phyloP scores from a whole-genome alignment of 805 yeast species.

The Clavispora fructus region DNA sequence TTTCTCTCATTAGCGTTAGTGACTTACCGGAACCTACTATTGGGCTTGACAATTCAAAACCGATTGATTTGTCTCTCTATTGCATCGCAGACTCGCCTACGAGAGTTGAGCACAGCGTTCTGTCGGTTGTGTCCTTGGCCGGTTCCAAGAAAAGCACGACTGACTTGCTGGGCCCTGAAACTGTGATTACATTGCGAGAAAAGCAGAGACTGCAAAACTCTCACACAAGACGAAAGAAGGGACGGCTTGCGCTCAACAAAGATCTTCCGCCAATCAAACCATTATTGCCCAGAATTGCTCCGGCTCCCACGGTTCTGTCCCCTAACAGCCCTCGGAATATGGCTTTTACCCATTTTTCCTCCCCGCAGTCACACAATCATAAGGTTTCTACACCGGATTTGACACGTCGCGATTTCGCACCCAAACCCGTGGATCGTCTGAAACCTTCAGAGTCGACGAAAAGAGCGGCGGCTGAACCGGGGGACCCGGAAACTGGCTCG shows the following conservation, averaged over 20 bases:
- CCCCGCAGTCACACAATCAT: neutral
- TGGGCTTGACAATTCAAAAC: neutral
- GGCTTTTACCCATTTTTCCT: neutral
- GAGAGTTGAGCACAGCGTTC: neutral
- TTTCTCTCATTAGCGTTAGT: neutral
- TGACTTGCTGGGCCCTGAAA: neutral
- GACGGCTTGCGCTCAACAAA: neutral
- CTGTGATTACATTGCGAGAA: neutral
- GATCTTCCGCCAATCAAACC: neutral
- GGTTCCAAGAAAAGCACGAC: neutral
- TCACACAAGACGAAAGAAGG: neutral
- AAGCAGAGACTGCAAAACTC: neutral
- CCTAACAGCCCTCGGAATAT: neutral
- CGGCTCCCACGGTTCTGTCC: neutral
- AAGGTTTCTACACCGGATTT: neutral
- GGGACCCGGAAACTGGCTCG: neutral
- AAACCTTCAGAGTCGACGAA: neutral
- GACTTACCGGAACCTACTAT: slow-evolving; percentile 5
- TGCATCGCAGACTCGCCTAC: neutral
- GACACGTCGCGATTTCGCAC: neutral
- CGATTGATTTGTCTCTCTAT: neutral
- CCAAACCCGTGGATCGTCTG: neutral
- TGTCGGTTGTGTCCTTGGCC: neutral
- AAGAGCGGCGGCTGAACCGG: neutral
- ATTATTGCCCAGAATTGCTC: neutral